Evolutionary conservation across 805 yeast species (phyloP), one percentile per base, ranked within the genome.

Genomic region (Saturnispora hagleri): DNA sequence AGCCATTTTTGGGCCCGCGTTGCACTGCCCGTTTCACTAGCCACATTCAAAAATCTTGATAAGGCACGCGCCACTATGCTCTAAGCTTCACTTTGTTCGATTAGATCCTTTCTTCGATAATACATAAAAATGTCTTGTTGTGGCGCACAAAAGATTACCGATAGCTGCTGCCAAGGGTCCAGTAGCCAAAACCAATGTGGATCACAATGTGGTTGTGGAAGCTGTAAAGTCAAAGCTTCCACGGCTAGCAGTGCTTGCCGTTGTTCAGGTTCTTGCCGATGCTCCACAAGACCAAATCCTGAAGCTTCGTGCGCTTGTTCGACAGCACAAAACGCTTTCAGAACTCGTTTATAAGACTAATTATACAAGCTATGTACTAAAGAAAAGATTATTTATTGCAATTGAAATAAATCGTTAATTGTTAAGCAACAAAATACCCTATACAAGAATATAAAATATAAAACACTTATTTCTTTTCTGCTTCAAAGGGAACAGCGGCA

Each of bases 401-500:
- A 31, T 13, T 31, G 34, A 18, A 28, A 35, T 10, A 46, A n/a
- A 24, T 34, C 41, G 34, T 46, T 46, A 24, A 46, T 20, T 35
- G 7, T 35, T 15, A 28, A 44, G 33, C 33, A n/a, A 44, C 12
- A 17, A n/a, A 31, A 22, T 22, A n/a, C 42, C 20, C 10, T 18
- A 27, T 15, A 31, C 6, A 31, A 9, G 8, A 31, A 10, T 31
- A 13, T 31, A 45, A 22, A 31, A 10, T 31, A 13, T 31, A 45
- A 22, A 27, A 15, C 10, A 20, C 40, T 51, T 44, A 53, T 46
- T 60, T 58, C 45, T 56, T 56, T 1, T 55, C 60, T 2, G 55
- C 46, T 43, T 62, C 66, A 18, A 62, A 46, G 4, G 67, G 60
- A 31, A 59, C 63, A 35, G 56, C 51, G 20, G 57, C 57, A 3